Conservation (phyloP, 257 asterid species). For the Petunia axillaris region DNA sequence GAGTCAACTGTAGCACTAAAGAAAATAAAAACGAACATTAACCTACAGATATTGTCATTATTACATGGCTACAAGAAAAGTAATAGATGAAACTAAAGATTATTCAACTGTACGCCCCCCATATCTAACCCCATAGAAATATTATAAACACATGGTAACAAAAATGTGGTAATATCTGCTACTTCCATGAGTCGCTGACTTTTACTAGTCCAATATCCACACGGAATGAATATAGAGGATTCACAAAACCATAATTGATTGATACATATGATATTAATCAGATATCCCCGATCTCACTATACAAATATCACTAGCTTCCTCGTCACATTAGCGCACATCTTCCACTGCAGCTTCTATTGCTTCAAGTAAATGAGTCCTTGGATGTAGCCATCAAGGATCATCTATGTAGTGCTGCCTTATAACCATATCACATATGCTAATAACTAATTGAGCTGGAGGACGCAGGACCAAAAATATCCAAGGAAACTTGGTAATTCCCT, state of each 20-base stretch:
- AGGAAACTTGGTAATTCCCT: neutral
- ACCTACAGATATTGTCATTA: neutral
- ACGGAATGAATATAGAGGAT: neutral
- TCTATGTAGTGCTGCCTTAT: neutral
- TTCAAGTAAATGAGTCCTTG: slow-evolving; percentile 12
- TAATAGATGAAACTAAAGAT: slow-evolving; percentile 1
- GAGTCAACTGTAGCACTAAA: neutral
- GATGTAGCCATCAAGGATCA: neutral
- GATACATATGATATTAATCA: neutral
- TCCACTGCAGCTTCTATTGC: neutral
- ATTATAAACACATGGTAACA: neutral
- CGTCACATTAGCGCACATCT: neutral
- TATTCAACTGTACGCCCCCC: slow-evolving; percentile 34
- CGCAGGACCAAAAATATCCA: neutral
- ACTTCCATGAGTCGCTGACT: neutral
- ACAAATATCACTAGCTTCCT: neutral
- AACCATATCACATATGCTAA: neutral
- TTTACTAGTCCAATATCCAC: neutral
- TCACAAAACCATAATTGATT: neutral
- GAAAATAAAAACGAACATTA: too few relatives aligned
- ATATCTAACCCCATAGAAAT: slow-evolving; percentile 19
- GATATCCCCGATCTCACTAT: neutral
- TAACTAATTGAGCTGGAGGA: neutral
- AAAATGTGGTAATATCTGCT: neutral
- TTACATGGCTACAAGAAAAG: neutral